Evolutionary conservation across 148 eudicot species (phyloP).

Genomic region (Rhododendron henanense): DNA sequence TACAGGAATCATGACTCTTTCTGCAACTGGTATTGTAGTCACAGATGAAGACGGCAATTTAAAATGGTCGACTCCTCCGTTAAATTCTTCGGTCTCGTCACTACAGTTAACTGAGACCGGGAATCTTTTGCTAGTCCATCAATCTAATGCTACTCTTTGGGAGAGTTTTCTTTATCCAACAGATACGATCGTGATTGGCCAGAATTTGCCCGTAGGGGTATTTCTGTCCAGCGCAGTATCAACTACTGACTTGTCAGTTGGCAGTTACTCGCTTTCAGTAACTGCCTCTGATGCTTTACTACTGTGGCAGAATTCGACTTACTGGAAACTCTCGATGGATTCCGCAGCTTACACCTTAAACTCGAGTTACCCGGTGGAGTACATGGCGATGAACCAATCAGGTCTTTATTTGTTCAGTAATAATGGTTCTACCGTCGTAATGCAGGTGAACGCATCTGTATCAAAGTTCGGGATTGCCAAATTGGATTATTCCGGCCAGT

Average conservation of each 20-base stretch:
- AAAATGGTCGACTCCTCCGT: conserved; percentile 62
- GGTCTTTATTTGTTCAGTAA: conserved; percentile 52
- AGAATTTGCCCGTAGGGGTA: conserved; percentile 38
- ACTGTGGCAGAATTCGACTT: conserved; percentile 53
- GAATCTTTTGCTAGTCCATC: conserved; percentile 56
- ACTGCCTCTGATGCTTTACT: conserved; percentile 33
- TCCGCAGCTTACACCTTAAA: conserved; percentile 24
- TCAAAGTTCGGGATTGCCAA: conserved; percentile 50
- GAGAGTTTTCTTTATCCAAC: conserved; percentile 63
- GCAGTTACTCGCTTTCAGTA: conserved; percentile 45
- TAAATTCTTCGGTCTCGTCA: conserved; percentile 34
- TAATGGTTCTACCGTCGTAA: conserved; percentile 38
- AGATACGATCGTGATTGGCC: conserved; percentile 68
- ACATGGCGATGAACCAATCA: conserved; percentile 45
- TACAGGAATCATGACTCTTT: conserved; percentile 44
- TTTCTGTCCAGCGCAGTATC: conserved; percentile 37
- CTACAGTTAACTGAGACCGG: conserved; percentile 54
- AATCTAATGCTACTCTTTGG: conserved; percentile 52
- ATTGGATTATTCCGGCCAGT: conserved; percentile 49
- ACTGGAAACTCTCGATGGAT: conserved; percentile 71
- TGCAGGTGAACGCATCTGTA: conserved; percentile 27
- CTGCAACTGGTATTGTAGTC: conserved; percentile 38
- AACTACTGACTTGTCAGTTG: conserved; percentile 39
- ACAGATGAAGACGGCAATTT: conserved; percentile 37
- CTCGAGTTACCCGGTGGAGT: conserved; percentile 42